phyloP scores from a whole-genome alignment of 768 basidiomycete genomes.

The Russula foetens region DNA sequence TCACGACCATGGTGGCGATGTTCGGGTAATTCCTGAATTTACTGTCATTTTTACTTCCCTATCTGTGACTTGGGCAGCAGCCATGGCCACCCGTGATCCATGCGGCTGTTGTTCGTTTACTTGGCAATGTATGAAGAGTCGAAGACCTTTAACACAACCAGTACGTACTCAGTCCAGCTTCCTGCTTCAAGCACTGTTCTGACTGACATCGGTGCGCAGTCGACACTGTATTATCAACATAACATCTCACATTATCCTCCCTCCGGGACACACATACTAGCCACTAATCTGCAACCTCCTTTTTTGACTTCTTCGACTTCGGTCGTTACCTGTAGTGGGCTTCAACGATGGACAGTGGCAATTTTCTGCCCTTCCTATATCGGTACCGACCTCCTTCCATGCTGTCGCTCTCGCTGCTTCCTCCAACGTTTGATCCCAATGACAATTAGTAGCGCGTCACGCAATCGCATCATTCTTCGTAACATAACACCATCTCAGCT shows the following conservation, averaged over 20 bases:
- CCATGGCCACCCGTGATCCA: slow-evolving; percentile 20
- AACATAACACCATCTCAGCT: no score
- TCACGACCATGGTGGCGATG: no score
- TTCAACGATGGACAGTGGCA: slow-evolving; percentile 60
- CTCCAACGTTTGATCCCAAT: slow-evolving; percentile 59
- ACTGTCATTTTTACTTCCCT: background rate
- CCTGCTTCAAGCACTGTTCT: slow-evolving; percentile 10
- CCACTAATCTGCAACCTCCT: slow-evolving; percentile 61
- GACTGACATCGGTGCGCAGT: slow-evolving; percentile 36
- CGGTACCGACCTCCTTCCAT: slow-evolving; percentile 34
- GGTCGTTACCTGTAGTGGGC: slow-evolving; percentile 49
- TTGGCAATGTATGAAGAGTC: slow-evolving; percentile 81
- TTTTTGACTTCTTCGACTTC: slow-evolving; percentile 59
- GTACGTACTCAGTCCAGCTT: slow-evolving; percentile 38
- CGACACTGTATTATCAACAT: slow-evolving; percentile 54
- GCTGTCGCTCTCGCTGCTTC: slow-evolving; percentile 63
- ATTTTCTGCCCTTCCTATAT: slow-evolving; percentile 49
- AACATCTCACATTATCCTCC: slow-evolving; percentile 48
- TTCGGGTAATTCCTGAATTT: slow-evolving; percentile 6
- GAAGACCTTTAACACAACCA: no score
- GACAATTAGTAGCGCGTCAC: slow-evolving; percentile 34
- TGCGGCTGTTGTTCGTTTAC: slow-evolving; percentile 68
- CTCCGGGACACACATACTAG: slow-evolving; percentile 71
- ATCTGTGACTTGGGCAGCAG: background rate
- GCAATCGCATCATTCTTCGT: slow-evolving; percentile 61